Evolutionary conservation across 257 asterid genomes (phyloP), one percentile per base, ranked within the genome.

Genomic region (Verbascum thapsus): DNA sequence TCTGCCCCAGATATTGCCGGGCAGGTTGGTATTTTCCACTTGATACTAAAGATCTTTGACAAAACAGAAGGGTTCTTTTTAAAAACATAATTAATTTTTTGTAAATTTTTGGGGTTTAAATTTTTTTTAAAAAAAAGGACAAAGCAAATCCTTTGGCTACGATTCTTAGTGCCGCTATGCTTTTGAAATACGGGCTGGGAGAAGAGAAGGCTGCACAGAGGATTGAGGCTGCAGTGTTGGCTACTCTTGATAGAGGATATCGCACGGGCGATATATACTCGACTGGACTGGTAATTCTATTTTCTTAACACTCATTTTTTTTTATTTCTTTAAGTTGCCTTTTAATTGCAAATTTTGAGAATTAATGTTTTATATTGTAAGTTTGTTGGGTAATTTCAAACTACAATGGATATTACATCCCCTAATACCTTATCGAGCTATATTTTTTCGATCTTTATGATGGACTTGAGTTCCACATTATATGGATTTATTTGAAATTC

Each of bases 1-100:
- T 94, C 99, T 73, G 99, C 99, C 76, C 97, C 99, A 43, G 99
- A 94, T 80, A 90, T 94, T 22, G 99, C 97, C 48, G 97, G 99
- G 75, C 97, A 90, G 99, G 99, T 92, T 66, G 70, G 83, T n/a
- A n/a, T 72, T 38, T 2, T 15, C 30, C 12, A 32, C 32, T 52
- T n/a, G 48, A 10, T 41, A 3, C 17, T 8, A 19, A 17, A 30
- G 9, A 13, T 10, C n/a, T n/a, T n/a, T n/a, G n/a, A 9, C 50
- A 30, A 18, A 1, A 16, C 17, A 3, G 8, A 32, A 60, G 12
- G 20, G 59, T 34, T 12, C 7, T 55, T 7, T 16, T 18, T 47
- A n/a, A n/a, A n/a, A n/a, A n/a, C n/a, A n/a, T n/a, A n/a, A n/a
- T n/a, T n/a, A n/a, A n/a, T n/a, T n/a, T n/a, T n/a, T n/a, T n/a